Percentiles rank a stretch among this genome's conserved stretches.
phyloP scores from a whole-genome alignment of 2,329 filamentous ascomycete species.

The Hymenoscyphus linearis region DNA sequence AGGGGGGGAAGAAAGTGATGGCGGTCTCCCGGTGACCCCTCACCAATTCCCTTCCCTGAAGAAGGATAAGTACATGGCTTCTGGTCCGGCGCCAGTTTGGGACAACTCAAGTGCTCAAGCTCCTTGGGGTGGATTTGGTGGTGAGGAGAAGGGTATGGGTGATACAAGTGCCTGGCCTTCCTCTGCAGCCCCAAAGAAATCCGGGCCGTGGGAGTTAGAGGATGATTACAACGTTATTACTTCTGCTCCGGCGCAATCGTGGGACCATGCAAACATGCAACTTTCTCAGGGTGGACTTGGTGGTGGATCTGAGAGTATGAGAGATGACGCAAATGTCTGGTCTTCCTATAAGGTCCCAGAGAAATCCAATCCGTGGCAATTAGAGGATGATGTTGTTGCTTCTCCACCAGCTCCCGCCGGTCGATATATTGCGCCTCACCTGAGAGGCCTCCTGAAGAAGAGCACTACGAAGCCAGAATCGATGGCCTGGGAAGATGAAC shows the following conservation, averaged over 20 bases:
- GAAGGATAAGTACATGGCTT: too few species aligned
- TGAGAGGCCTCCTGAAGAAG: background rate
- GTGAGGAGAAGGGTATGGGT: background rate
- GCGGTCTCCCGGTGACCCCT: slow-evolving; percentile 13
- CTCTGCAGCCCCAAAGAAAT: background rate
- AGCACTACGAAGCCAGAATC: too few species aligned
- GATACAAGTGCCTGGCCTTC: background rate
- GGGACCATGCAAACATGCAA: too few species aligned
- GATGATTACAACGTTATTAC: background rate
- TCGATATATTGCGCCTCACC: background rate
- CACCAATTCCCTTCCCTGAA: background rate
- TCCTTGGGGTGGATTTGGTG: background rate
- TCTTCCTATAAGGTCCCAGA: too few species aligned
- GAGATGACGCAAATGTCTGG: too few species aligned
- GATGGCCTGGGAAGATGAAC: background rate
- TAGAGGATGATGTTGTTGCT: too few species aligned
- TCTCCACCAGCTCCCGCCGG: too few species aligned
- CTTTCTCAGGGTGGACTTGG: background rate
- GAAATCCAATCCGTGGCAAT: too few species aligned
- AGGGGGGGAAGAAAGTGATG: slow-evolving; percentile 24
- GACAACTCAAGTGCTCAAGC: background rate
- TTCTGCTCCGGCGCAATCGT: background rate
- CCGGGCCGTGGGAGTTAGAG: background rate
- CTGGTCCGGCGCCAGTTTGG: too few species aligned
- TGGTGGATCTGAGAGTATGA: background rate